Percentiles rank a stretch among this genome's conserved stretches.
Conservation (phyloP, 108 stramenopile species). For the Conticribra guillardii region DNA sequence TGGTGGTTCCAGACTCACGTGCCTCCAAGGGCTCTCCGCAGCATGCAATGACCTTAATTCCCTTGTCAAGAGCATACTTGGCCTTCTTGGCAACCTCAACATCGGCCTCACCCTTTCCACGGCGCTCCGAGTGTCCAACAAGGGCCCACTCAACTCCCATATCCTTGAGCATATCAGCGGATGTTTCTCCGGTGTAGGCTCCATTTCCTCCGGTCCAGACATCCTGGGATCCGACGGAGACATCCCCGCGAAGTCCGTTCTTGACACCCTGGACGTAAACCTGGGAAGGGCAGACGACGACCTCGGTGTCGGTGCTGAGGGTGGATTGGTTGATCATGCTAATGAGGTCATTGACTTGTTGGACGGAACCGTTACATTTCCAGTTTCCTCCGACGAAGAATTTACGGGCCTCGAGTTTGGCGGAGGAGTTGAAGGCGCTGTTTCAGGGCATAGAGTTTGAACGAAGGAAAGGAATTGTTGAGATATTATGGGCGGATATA, state of each 20-base stretch:
- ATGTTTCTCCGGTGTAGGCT: conserved; percentile 97
- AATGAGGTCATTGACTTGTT: conserved; percentile 80
- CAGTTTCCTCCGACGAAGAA: conserved; percentile 99
- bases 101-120: conserved; percentile 94
- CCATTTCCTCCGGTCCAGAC: conserved; percentile 91
- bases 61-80: conserved; percentile 92
- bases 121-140: conserved; percentile 97
- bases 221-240: conserved; percentile 93
- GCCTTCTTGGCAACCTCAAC: conserved; percentile 94
- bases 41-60: conserved; percentile 95
- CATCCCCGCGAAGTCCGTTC: conserved; percentile 84
- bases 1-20: conserved; percentile 96
- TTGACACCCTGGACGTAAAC: conserved; percentile 89
- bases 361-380: conserved; percentile 97
- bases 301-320: conserved; percentile 86
- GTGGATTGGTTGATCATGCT: conserved; percentile 91
- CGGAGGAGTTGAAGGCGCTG: conserved; percentile 73
- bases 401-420: conserved; percentile 82
- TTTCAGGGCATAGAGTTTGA: conserved; percentile 7
- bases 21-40: conserved; percentile 97
- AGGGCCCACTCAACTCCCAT: conserved; percentile 94
- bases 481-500: background rate
- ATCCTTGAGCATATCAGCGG: conserved; percentile 96
- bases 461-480: background rate
- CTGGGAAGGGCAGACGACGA: conserved; percentile 95